Evolutionary conservation across 1,284 basidiomycete genomes (phyloP).

Genomic region (Sparassis latifolia): DNA sequence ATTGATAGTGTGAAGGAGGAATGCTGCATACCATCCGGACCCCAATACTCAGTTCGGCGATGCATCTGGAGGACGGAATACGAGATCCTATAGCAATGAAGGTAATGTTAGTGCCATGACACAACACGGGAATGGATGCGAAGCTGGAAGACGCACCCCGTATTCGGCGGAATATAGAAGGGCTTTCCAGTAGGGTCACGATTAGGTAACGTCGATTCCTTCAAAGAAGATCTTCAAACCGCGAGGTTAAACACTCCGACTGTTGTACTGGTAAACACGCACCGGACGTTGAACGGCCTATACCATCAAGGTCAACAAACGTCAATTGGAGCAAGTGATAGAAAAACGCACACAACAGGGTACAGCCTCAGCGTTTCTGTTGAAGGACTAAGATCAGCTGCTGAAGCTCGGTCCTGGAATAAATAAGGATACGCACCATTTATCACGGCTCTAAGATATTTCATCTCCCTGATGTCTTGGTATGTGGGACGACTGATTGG

Average conservation of each 20-base stretch:
- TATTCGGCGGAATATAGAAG: conserved; percentile 16
- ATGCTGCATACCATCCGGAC: conserved; percentile 6
- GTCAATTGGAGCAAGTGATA: background rate
- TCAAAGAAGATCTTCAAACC: conserved; percentile 5
- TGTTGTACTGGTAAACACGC: background rate
- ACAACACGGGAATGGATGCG: background rate
- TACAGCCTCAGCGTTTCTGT: conserved; percentile 22
- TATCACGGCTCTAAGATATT: conserved; percentile 27
- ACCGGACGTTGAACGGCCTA: conserved; percentile 18
- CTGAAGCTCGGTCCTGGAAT: background rate
- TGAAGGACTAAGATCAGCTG: background rate
- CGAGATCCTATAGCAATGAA: conserved; percentile 7
- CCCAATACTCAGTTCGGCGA: conserved; percentile 19
- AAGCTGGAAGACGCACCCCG: conserved; percentile 7
- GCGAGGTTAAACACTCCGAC: background rate
- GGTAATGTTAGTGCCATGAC: background rate
- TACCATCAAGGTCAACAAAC: conserved; percentile 18
- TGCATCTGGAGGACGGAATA: conserved; percentile 20
- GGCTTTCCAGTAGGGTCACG: conserved; percentile 12
- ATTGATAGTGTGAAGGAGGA: background rate
- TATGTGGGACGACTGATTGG: conserved; percentile 27
- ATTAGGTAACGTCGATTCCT: conserved; percentile 11
- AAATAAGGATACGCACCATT: conserved; percentile 7
- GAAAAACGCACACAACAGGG: conserved; percentile 25
- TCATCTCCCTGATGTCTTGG: conserved; percentile 31